phyloP scores from a whole-genome alignment of 2,329 filamentous ascomycete genomes.

The Coniochaeta pulveracea region DNA sequence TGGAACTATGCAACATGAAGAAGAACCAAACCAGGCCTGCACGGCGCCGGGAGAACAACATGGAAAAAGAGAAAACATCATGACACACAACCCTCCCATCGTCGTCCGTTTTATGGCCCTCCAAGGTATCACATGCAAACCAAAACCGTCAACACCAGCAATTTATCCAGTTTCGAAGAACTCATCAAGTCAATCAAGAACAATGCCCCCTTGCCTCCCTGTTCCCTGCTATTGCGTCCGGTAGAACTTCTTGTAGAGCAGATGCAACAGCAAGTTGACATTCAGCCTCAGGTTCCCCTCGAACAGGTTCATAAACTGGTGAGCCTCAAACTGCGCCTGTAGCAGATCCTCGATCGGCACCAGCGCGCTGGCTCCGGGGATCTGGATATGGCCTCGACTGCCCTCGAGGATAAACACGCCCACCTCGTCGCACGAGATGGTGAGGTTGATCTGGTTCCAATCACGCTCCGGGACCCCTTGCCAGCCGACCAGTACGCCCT shows the following conservation, averaged over 20 bases:
- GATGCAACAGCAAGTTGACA: slow-evolving; percentile 90
- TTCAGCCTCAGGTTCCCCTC: slow-evolving; percentile 78
- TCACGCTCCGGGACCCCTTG: slow-evolving; percentile 69
- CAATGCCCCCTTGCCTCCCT: too few species aligned
- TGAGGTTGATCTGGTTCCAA: slow-evolving; percentile 88
- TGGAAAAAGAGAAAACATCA: too few species aligned
- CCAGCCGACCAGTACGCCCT: slow-evolving; percentile 92
- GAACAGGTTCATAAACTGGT: slow-evolving; percentile 92
- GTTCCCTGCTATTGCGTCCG: slow-evolving; percentile 56
- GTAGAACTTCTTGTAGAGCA: slow-evolving; percentile 99
- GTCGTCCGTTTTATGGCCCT: too few species aligned
- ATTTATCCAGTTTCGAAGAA: too few species aligned
- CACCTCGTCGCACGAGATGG: slow-evolving; percentile 87
- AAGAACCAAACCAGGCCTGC: too few species aligned
- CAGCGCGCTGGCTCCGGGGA: slow-evolving; percentile 81
- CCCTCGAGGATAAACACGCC: slow-evolving; percentile 91
- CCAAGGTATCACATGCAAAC: too few species aligned
- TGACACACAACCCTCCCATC: too few species aligned
- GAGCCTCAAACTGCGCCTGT: slow-evolving; percentile 94
- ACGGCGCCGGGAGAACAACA: too few species aligned
- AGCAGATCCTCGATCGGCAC: slow-evolving; percentile 87
- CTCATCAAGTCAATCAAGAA: too few species aligned
- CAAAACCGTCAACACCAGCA: too few species aligned
- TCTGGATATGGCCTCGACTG: slow-evolving; percentile 84
- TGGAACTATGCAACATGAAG: too few species aligned